Evolutionary conservation across 345 rosid genomes (phyloP).

Genomic region (Pistacia atlantica): DNA sequence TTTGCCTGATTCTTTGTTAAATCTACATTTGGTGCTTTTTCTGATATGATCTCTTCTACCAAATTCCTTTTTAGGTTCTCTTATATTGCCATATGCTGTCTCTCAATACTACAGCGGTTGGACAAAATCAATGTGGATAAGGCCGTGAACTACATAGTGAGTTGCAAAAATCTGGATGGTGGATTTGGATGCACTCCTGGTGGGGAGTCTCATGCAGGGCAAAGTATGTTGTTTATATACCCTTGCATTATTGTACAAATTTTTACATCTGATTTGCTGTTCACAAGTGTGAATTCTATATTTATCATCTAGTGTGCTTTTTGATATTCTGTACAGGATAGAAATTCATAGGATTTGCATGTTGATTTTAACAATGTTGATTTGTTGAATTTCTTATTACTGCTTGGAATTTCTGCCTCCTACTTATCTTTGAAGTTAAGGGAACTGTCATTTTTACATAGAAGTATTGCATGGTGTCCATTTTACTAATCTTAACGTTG

Average conservation of each 20-base stretch:
- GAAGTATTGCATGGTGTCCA: too few species aligned
- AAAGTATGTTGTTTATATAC: slow-evolving; percentile 56
- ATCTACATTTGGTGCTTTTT: not conserved
- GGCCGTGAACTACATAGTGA: slow-evolving; percentile 75
- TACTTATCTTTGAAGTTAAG: too few species aligned
- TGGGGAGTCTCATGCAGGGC: slow-evolving; percentile 94
- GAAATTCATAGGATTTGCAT: not conserved
- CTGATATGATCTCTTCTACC: slow-evolving; percentile 10
- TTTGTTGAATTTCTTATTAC: not conserved
- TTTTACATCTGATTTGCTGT: not conserved
- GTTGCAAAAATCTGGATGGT: slow-evolving; percentile 93
- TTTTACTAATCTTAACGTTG: too few species aligned
- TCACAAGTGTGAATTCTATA: not conserved
- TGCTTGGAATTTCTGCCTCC: not conserved
- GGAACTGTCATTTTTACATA: too few species aligned
- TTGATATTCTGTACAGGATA: not conserved
- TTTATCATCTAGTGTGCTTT: not conserved
- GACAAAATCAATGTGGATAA: slow-evolving; percentile 73
- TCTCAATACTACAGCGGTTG: slow-evolving; percentile 59
- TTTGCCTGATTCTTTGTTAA: slow-evolving; percentile 18
- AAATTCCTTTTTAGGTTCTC: slow-evolving; percentile 63
- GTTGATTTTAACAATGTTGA: not conserved
- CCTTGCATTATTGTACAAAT: not conserved
- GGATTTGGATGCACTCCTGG: slow-evolving; percentile 98
- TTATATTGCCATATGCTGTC: slow-evolving; percentile 82